These are phyloP conservation scores for Castanea sativa DNA, from an alignment of 306 rosid genomes.

Conservation along the genomic window DNA sequence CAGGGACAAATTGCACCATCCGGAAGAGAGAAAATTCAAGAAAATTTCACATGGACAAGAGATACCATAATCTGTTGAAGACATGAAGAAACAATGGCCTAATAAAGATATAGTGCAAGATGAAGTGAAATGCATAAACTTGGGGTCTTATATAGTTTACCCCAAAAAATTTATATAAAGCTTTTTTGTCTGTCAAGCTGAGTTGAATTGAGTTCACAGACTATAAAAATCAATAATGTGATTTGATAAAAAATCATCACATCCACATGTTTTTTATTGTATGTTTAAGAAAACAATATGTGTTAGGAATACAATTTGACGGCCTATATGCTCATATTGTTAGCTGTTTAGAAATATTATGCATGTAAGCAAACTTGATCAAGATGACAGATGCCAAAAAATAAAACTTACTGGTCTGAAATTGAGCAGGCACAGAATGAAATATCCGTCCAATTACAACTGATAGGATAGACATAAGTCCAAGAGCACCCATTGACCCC, in stretches of 20 bases:
- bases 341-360: slow-evolving; percentile 13
- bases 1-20: neutral
- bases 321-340: neutral
- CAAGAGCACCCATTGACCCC: slow-evolving; percentile 90
- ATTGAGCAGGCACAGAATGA: slow-evolving; percentile 95
- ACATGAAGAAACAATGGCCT: slow-evolving; percentile 5
- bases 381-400: slow-evolving; percentile 21
- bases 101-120: neutral
- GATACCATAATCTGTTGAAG: neutral
- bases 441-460: slow-evolving; percentile 85
- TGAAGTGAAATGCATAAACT: neutral
- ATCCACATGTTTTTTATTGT: slow-evolving; percentile 4
- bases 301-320: neutral
- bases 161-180: neutral
- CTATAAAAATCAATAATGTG: too few species aligned
- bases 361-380: slow-evolving; percentile 10
- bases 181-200: neutral
- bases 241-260: neutral
- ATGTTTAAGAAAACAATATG: slow-evolving; percentile 2
- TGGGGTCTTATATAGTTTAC: neutral
- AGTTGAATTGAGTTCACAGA: too few species aligned
- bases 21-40: neutral
- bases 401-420: slow-evolving; percentile 86
- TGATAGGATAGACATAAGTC: slow-evolving; percentile 82
- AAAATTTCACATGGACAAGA: neutral